phyloP scores from a whole-genome alignment of 225 moss, liverwort and hornwort genomes.

The Pseudisothecium myosuroides region DNA sequence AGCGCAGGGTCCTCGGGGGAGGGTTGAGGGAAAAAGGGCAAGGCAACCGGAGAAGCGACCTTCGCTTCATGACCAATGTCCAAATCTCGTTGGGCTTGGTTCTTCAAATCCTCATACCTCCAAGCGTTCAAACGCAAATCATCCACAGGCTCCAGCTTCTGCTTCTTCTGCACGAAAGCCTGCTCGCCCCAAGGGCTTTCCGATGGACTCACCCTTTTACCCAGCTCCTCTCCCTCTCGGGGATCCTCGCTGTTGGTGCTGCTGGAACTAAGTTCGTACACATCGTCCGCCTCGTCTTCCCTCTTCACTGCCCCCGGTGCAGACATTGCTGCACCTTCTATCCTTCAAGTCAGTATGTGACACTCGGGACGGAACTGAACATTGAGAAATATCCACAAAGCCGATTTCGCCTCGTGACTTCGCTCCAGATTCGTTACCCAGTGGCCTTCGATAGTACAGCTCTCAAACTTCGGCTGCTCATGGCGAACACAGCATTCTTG shows the following conservation, averaged over 20 bases:
- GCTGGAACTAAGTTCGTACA: constrained; percentile 40
- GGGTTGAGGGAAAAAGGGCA: constrained; percentile 28
- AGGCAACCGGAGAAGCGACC: constrained; percentile 14
- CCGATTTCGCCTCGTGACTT: not conserved
- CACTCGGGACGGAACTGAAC: not conserved
- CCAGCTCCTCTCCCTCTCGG: constrained; percentile 6
- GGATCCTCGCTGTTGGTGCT: constrained; percentile 34
- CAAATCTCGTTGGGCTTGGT: constrained; percentile 1
- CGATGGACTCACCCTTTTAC: constrained; percentile 19
- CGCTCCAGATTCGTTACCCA: not conserved
- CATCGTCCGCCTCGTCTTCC: constrained; percentile 28
- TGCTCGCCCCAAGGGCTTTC: constrained; percentile 19
- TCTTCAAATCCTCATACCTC: constrained; percentile 34
- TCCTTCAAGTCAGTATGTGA: not conserved
- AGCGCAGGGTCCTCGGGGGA: constrained; percentile 1
- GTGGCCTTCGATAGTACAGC: not conserved
- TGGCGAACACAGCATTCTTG: not conserved
- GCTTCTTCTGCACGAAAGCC: constrained; percentile 25
- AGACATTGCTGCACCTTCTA: constrained; percentile 35
- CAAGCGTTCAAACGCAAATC: constrained; percentile 14
- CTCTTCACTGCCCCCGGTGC: constrained; percentile 28
- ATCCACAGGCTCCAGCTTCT: constrained; percentile 30
- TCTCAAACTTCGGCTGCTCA: not conserved
- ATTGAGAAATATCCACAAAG: not conserved
- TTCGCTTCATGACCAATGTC: constrained; percentile 3